These are phyloP conservation scores for Candida succiphila DNA, from an alignment of 805 yeast species.

Conservation along the genomic window DNA sequence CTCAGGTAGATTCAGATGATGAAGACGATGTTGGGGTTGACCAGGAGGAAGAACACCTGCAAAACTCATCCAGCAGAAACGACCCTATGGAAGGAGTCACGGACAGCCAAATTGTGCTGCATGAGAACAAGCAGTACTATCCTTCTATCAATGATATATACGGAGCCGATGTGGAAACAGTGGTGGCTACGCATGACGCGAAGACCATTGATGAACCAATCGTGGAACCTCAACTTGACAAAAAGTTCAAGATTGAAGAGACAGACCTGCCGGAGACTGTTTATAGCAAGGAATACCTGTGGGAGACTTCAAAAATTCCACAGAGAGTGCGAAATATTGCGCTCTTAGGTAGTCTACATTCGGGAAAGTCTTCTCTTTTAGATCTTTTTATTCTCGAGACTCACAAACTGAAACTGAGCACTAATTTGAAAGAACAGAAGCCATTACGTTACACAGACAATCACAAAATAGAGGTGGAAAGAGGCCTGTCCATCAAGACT, in stretches of 20 bases:
- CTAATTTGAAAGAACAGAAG: conserved; percentile 26
- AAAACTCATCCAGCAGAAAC: too few relatives aligned
- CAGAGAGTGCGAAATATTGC: conserved; percentile 66
- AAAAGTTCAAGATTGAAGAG: conserved; percentile 39
- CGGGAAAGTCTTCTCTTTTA: conserved; percentile 77
- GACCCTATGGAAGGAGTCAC: conserved; percentile 8
- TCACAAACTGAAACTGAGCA: conserved; percentile 33
- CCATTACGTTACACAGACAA: conserved; percentile 64
- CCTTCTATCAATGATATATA: conserved; percentile 35
- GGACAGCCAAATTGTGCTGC: conserved; percentile 23
- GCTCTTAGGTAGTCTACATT: conserved; percentile 68
- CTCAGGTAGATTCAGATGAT: conserved; percentile 13
- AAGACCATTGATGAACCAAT: conserved; percentile 48
- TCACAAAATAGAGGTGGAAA: conserved; percentile 53
- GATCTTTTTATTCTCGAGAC: conserved; percentile 63
- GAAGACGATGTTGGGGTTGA: conserved; percentile 12
- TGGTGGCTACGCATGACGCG: conserved; percentile 39
- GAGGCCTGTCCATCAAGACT: conserved; percentile 61
- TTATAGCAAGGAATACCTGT: conserved; percentile 57
- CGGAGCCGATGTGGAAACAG: conserved; percentile 57
- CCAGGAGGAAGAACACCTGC: conserved; percentile 4
- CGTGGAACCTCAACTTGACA: conserved; percentile 38
- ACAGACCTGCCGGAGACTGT: conserved; percentile 44
- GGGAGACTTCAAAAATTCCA: conserved; percentile 36
- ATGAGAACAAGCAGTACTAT: conserved; percentile 35